Base-by-base conservation (phyloP, 257 asterid species). In the Primulina huaijiensis region DNA sequence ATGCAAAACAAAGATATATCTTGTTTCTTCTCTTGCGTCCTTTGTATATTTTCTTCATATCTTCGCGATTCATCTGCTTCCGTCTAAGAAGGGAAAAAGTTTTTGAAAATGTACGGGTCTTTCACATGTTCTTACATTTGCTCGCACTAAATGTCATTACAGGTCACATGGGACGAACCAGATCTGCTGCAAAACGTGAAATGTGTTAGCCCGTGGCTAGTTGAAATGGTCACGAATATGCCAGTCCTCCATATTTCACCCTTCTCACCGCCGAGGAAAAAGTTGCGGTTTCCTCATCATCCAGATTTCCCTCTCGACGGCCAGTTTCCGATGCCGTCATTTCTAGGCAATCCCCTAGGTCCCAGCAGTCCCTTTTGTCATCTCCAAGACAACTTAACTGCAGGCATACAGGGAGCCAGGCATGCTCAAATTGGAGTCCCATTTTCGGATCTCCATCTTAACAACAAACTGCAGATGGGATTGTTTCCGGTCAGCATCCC, bases 341-440 rank as follows among this genome's bases (percentile, higher is more conserved):
- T 92, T 79, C 84, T 92, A 74, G 92, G 95, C 83, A 88, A 82
- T 82, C 90, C 88, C 81, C 83, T 85, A 46, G 83, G 86, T 75
- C 88, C 85, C 66, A 82, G 87, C 88, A 83, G 96, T 80, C 86
- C 90, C 65, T 69, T 89, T 50, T 76, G 82, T 74, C 80, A 88
- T 86, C 83, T 84, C 37, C 70, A 90, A 0, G 91, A 89, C 88
- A 82, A 79, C 80, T 65, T 83, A 30, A 57, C 99, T 90, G 96
- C 92, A 84, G 97, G 97, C 94, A 82, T 93, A 89, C 99, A 93
- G 97, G 97, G 96, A 93, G 92, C 99, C 99, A 90, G 99, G 99
- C 99, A 93, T 87, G 88, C 92, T 83, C 92, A 88, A 86, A 80
- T 81, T 73, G 98, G 97, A 87, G 84, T 80, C 69, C 96, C 91